Conservation (phyloP, 495 filamentous ascomycete genomes). For the Clohesyomyces aquaticus region DNA sequence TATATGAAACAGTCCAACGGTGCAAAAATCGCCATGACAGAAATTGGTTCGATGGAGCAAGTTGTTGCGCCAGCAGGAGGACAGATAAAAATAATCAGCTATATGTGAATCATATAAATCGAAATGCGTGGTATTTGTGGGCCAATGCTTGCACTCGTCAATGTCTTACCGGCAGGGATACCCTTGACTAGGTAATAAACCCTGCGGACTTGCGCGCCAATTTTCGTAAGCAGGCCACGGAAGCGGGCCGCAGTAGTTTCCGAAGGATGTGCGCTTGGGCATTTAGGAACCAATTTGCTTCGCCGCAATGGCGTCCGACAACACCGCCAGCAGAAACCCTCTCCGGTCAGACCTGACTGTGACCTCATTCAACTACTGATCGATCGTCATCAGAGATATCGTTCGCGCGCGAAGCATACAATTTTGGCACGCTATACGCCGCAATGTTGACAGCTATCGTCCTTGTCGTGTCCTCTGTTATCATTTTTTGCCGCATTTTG, state of each 20-base stretch:
- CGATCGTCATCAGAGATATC: neutral
- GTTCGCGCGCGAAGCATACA: neutral
- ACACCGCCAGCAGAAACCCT: neutral
- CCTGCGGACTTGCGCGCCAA: neutral
- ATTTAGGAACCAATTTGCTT: neutral
- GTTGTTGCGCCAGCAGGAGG: no score
- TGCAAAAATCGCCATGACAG: no score
- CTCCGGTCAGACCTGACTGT: neutral
- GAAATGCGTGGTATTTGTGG: no score
- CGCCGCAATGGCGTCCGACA: neutral
- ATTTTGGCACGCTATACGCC: neutral
- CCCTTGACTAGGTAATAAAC: neutral
- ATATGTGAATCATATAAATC: no score
- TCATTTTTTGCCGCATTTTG: neutral
- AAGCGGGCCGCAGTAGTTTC: neutral
- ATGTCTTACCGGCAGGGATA: neutral
- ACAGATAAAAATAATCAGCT: no score
- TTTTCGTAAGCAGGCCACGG: neutral
- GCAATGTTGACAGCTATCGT: neutral
- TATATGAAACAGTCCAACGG: no score
- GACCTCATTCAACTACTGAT: neutral
- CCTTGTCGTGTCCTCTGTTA: neutral
- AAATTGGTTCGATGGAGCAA: no score
- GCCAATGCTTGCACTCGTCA: no score
- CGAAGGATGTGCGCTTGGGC: no score